Base-by-base conservation (phyloP, 352 stramenopile genomes). In the Pythium aquatile region DNA sequence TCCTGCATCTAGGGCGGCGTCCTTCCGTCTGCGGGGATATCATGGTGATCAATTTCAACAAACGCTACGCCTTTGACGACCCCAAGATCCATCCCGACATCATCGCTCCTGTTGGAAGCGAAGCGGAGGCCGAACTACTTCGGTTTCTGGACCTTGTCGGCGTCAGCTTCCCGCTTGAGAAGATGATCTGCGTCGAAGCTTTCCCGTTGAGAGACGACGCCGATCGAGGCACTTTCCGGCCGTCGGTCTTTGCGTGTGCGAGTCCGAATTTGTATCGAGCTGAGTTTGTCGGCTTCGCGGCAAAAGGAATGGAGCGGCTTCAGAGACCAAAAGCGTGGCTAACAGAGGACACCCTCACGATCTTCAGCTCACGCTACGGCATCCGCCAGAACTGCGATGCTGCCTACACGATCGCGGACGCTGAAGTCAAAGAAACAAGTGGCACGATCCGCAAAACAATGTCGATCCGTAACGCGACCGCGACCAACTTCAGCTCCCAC, bases 401-500 rank as follows among this genome's bases (percentile, higher is more conserved):
- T 3, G 46, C 5, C n/a, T 62, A 62, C 53, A 24, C 29, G 14
- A 39, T 66, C 17, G n/a, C 3, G 10, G 58, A 65, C 33, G 58
- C 28, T 1, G 30, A 29, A 39, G 28, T 26, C 4, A 29, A 20
- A 28, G 47, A 65, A 20, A 26, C 16, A 14, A 42, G 13, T 0
- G 37, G 39, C 2, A 30, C 24, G 14, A 40, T n/a, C 1, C 10
- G 35, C 7, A 42, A 59, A 11, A 62, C 61, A 13, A 39, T 56
- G 37, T 48, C 53, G n/a, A 35, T 63, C 13, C 42, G 35, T 5
- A 24, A 28, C 5, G 37, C 8, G 11, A 58, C 58, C 11, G 30
- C 48, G 8, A 52, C 32, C 16, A 69, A 69, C 39, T 69, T 69
- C 55, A 63, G 55, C 30, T 62, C 55, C n/a, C 37, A 54, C 13